These are phyloP conservation scores for Mycena floridula DNA, from an alignment of 768 basidiomycete species.

Conservation along the genomic window DNA sequence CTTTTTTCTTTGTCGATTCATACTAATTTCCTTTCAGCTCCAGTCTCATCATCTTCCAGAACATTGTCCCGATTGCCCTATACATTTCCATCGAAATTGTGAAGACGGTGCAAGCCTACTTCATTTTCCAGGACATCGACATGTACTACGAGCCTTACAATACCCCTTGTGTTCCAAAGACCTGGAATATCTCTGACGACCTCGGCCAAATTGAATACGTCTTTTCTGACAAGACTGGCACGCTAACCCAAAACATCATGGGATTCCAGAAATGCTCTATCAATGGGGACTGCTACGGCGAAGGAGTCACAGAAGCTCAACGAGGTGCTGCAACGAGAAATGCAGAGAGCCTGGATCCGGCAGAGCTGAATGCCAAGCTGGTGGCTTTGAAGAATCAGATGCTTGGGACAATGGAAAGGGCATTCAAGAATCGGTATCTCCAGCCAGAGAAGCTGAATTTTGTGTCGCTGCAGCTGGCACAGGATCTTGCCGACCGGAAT, in stretches of 20 bases:
- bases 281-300: constrained; percentile 79
- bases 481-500: constrained; percentile 61
- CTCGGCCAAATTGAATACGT: constrained; percentile 96
- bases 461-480: constrained; percentile 79
- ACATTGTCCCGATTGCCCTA: constrained; percentile 91
- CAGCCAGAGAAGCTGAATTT: constrained; percentile 81
- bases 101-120: constrained; percentile 95
- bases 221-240: constrained; percentile 93
- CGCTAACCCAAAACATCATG: constrained; percentile 97
- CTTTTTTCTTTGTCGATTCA: background rate
- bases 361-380: constrained; percentile 66
- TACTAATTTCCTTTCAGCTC: constrained; percentile 43
- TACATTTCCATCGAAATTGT: constrained; percentile 98
- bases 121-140: constrained; percentile 92
- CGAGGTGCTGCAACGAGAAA: no score
- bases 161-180: constrained; percentile 88
- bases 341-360: no score
- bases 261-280: constrained; percentile 96
- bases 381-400: constrained; percentile 65
- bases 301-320: constrained; percentile 94
- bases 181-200: constrained; percentile 98
- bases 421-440: constrained; percentile 85
- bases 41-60: constrained; percentile 93
- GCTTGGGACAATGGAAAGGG: constrained; percentile 64
- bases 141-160: constrained; percentile 92